Evolutionary conservation across 208 protist species (phyloP).

Genomic region (Acanthamoeba castellanii): DNA sequence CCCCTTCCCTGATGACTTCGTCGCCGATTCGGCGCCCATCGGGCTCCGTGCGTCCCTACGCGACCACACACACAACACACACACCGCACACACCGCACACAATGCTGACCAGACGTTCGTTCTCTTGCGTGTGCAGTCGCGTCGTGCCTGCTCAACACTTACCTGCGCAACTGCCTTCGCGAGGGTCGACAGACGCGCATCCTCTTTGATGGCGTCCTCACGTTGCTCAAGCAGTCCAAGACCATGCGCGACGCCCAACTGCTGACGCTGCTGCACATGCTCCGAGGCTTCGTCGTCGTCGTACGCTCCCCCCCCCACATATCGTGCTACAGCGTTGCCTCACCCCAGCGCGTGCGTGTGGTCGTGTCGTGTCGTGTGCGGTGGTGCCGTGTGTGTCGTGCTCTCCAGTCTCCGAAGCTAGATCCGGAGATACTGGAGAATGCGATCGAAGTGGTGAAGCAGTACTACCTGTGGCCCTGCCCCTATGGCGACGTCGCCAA

Average conservation of each 20-base stretch:
- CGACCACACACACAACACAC: neutral
- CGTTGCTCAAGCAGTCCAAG: neutral
- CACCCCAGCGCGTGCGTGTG: neutral
- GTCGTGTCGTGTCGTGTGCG: neutral
- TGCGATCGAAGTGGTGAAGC: neutral
- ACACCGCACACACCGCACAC: too few species aligned
- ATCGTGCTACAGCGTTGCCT: neutral
- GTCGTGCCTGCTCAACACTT: neutral
- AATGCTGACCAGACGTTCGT: neutral
- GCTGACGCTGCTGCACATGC: slow-evolving; percentile 44
- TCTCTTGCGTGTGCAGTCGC: neutral
- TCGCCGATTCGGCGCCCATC: neutral
- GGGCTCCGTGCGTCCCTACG: neutral
- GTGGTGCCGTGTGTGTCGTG: neutral
- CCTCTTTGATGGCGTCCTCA: slow-evolving; percentile 12
- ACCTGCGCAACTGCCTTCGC: slow-evolving; percentile 4
- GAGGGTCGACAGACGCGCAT: neutral
- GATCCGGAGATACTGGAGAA: neutral
- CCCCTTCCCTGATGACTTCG: neutral
- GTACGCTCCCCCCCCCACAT: neutral
- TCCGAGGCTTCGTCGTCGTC: slow-evolving; percentile 11
- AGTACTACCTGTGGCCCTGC: slow-evolving; percentile 61
- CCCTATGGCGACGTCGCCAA: slow-evolving; percentile 53
- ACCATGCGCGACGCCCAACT: slow-evolving; percentile 4
- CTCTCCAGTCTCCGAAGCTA: neutral